These are phyloP conservation scores for Angomonas deanei DNA, from an alignment of 208 protist species.

Conservation along the genomic window DNA sequence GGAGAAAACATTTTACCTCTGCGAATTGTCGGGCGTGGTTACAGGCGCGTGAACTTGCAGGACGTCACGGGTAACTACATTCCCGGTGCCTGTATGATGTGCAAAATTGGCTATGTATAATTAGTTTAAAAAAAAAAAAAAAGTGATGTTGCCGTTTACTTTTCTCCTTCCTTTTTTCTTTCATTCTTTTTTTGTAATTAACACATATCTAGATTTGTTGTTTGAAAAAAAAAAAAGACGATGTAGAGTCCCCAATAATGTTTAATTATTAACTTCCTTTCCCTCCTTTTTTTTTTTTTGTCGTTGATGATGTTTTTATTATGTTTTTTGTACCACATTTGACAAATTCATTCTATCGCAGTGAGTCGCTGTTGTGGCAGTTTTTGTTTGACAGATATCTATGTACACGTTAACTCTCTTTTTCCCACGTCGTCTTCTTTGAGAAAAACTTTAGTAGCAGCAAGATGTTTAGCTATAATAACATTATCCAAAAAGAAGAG, in stretches of 20 bases:
- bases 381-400: too few relatives aligned
- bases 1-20: conserved; percentile 57
- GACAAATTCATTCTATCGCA: too few relatives aligned
- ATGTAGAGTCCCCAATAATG: too few relatives aligned
- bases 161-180: conserved; percentile 3
- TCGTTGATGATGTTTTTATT: neutral
- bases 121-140: neutral
- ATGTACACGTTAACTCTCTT: too few relatives aligned
- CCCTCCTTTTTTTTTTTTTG: conserved; percentile 10
- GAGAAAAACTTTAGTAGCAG: too few relatives aligned
- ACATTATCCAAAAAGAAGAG: conserved; percentile 81
- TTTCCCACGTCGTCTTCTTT: too few relatives aligned
- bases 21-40: conserved; percentile 37
- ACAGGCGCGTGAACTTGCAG: conserved; percentile 48
- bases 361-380: too few relatives aligned
- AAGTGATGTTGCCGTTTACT: neutral
- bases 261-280: conserved; percentile 11
- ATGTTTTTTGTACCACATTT: neutral
- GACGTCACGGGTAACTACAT: conserved; percentile 31
- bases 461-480: conserved; percentile 74
- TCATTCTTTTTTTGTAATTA: neutral
- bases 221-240: too few relatives aligned
- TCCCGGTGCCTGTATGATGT: conserved; percentile 43
- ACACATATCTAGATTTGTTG: too few relatives aligned
- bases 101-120: conserved; percentile 13